phyloP scores from a whole-genome alignment of 2,329 filamentous ascomycete species.

The Proliferodiscus dingleyae region DNA sequence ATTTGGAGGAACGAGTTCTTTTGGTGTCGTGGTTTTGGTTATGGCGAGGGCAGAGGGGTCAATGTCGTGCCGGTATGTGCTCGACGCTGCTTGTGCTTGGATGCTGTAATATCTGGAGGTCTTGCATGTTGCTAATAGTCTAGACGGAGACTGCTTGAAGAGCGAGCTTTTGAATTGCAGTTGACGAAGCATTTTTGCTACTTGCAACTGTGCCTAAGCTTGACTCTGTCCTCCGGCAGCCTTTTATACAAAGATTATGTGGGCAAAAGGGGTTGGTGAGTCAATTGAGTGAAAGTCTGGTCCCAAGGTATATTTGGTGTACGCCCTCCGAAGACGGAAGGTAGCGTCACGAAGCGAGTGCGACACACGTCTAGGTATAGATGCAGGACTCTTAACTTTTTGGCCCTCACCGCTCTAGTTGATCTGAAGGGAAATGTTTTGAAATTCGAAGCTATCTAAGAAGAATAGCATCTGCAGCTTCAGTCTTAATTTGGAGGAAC shows the following conservation, averaged over 20 bases:
- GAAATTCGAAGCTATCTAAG: not conserved
- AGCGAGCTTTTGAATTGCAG: conserved; percentile 39
- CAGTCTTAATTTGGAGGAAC: not conserved
- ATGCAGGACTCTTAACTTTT: not conserved
- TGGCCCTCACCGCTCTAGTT: not conserved
- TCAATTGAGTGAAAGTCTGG: not conserved
- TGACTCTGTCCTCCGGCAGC: not conserved
- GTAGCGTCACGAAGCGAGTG: not conserved
- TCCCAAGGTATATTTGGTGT: not conserved
- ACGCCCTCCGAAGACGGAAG: not conserved
- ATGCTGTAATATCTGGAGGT: conserved; percentile 46
- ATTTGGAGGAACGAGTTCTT: conserved; percentile 66
- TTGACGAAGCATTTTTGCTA: conserved; percentile 43
- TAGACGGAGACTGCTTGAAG: conserved; percentile 31
- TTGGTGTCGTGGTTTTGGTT: conserved; percentile 70
- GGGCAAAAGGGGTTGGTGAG: not conserved
- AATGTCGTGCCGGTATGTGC: conserved; percentile 55
- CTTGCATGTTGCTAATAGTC: conserved; percentile 32
- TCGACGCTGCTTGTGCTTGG: conserved; percentile 31
- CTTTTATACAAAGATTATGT: not conserved
- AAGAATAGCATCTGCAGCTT: not conserved
- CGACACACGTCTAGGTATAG: not conserved
- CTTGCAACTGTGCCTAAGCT: conserved; percentile 9
- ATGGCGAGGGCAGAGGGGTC: conserved; percentile 74
- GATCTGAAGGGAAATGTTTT: too few species aligned